phyloP scores from a whole-genome alignment of 2,329 filamentous ascomycete species.

The Epichloe hybrida region DNA sequence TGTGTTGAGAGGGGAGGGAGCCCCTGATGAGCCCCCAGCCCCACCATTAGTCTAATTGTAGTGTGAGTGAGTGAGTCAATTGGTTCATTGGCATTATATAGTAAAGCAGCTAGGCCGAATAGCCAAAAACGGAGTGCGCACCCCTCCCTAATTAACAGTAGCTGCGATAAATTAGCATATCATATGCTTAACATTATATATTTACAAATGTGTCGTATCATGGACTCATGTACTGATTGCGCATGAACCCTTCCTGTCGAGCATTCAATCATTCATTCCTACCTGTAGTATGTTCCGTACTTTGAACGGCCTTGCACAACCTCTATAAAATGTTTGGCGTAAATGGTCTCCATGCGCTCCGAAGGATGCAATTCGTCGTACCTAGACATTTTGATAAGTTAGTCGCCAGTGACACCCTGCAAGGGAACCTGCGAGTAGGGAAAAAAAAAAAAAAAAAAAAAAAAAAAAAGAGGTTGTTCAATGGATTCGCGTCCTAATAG shows the following conservation, averaged over 20 bases:
- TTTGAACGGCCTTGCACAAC: conserved; percentile 26
- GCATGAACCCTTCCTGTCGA: background rate
- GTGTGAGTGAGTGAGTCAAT: too few relatives aligned
- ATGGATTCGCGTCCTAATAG: too few relatives aligned
- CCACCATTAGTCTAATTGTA: too few relatives aligned
- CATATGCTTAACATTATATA: too few relatives aligned
- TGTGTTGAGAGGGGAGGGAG: too few relatives aligned
- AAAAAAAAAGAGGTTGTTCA: background rate
- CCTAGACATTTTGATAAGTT: conserved; percentile 12
- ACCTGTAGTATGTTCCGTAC: conserved; percentile 21
- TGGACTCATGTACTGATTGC: background rate
- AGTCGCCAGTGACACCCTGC: background rate
- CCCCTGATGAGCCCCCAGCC: too few relatives aligned
- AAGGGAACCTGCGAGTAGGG: too few relatives aligned
- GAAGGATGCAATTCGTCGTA: conserved; percentile 61
- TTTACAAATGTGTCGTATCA: background rate
- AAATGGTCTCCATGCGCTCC: conserved; percentile 37
- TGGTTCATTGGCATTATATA: too few relatives aligned
- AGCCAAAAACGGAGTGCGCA: too few relatives aligned
- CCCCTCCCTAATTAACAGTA: too few relatives aligned
- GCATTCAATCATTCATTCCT: background rate
- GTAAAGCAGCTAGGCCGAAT: too few relatives aligned
- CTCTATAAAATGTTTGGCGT: conserved; percentile 28
- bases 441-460: background rate
- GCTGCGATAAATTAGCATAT: too few relatives aligned